These are phyloP conservation scores for Lotus japonicus DNA, from an alignment of 306 rosid species.

Conservation along the genomic window DNA sequence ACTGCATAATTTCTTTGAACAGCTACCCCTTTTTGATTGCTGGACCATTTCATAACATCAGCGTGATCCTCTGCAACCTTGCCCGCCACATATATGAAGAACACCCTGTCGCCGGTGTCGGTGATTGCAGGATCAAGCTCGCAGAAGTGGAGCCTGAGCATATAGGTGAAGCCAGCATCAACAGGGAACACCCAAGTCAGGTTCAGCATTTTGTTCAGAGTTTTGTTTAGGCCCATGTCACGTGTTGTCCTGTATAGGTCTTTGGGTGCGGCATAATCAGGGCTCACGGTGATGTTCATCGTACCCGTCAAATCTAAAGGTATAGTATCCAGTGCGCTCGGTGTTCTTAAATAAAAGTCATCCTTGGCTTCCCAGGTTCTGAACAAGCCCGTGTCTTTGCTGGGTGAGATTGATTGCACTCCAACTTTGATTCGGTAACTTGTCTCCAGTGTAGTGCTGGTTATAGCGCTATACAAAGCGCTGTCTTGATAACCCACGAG, in stretches of 20 bases:
- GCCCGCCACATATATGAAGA: conserved; percentile 23
- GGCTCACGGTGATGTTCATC: neutral
- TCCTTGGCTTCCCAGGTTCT: conserved; percentile 7
- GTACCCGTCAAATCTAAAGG: fast-evolving
- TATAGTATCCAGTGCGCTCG: neutral
- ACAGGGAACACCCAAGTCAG: conserved; percentile 25
- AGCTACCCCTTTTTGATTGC: neutral
- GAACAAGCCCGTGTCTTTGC: conserved; percentile 22
- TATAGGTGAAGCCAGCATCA: conserved; percentile 18
- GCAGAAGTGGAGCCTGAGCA: conserved; percentile 41
- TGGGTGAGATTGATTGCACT: neutral
- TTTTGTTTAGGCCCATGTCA: neutral
- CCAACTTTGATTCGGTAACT: conserved; percentile 25
- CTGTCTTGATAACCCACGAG: neutral
- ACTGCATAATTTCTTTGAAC: conserved; percentile 17
- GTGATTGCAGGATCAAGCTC: neutral
- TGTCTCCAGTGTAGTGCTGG: conserved; percentile 15
- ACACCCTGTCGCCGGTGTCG: neutral
- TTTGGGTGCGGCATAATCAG: conserved; percentile 28
- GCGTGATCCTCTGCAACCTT: neutral
- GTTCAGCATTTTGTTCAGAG: neutral
- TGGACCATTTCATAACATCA: conserved; percentile 9
- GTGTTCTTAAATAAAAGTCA: neutral
- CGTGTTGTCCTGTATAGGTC: conserved; percentile 16
- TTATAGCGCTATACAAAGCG: neutral